Percentiles rank a stretch among this genome's conserved stretches.
These are phyloP conservation scores for Pseudogymnoascus sp. DNA, from an alignment of 2,329 filamentous ascomycete species.

Conservation along the genomic window DNA sequence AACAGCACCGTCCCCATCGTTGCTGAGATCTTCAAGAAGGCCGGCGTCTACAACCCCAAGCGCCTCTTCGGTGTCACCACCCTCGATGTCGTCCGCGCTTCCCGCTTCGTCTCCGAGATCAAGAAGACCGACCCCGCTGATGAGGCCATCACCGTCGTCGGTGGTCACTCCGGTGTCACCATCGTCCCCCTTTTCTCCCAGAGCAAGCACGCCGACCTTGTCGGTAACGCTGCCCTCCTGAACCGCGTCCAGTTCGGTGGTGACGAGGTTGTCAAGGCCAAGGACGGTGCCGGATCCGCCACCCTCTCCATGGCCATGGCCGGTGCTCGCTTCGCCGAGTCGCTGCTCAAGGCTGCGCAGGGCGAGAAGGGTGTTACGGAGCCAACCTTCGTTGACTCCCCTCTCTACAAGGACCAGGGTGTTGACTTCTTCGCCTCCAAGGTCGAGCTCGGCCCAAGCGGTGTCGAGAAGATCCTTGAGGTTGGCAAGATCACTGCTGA, in stretches of 20 bases:
- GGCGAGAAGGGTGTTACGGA: slow-evolving; percentile 93
- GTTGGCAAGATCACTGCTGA: slow-evolving; percentile 75
- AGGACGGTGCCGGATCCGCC: slow-evolving; percentile 93
- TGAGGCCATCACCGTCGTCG: slow-evolving; percentile 93
- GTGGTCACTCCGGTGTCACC: slow-evolving; percentile 95
- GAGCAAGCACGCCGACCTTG: slow-evolving; percentile 76
- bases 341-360: slow-evolving; percentile 81
- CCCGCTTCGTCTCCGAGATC: slow-evolving; percentile 93
- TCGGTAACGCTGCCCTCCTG: slow-evolving; percentile 70
- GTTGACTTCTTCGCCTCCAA: slow-evolving; percentile 94
- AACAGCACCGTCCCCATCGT: slow-evolving; percentile 99
- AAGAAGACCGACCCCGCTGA: slow-evolving; percentile 82
- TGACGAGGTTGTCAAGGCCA: slow-evolving; percentile 98
- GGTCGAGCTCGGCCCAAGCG: slow-evolving; percentile 92
- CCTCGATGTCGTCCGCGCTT: slow-evolving; percentile 95
- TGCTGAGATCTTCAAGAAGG: slow-evolving; percentile 92
- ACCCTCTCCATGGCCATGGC: slow-evolving; percentile 99
- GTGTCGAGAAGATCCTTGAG: slow-evolving; percentile 87
- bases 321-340: slow-evolving; percentile 75
- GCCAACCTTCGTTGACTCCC: slow-evolving; percentile 94
- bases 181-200: slow-evolving; percentile 97
- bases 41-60: slow-evolving; percentile 97
- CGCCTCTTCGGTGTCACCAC: slow-evolving; percentile 99
- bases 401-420: slow-evolving; percentile 97
- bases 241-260: slow-evolving; percentile 91